Evolutionary conservation across 805 yeast species (phyloP).

Genomic region (Cephaloascus albidus): DNA sequence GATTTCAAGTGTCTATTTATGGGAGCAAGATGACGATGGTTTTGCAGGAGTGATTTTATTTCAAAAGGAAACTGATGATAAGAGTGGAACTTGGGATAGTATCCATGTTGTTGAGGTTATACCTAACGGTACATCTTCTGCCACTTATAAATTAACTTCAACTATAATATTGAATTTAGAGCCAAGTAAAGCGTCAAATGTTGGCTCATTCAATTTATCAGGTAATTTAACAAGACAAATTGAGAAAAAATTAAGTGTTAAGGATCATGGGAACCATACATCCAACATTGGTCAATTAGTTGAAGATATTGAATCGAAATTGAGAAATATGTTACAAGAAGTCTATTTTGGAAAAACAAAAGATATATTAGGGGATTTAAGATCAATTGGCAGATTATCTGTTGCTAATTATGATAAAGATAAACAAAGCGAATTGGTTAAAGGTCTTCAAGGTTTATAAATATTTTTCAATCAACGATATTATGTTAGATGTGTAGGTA

Average conservation of each 20-base stretch:
- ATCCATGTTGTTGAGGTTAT: slow-evolving; percentile 83
- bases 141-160: slow-evolving; percentile 68
- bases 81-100: slow-evolving; percentile 75
- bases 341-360: slow-evolving; percentile 93
- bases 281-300: slow-evolving; percentile 78
- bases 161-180: slow-evolving; percentile 76
- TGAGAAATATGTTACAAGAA: slow-evolving; percentile 82
- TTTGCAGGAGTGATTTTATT: slow-evolving; percentile 90
- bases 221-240: slow-evolving; percentile 86
- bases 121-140: slow-evolving; percentile 25
- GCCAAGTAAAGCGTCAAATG: slow-evolving; percentile 11
- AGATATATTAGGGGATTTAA: slow-evolving; percentile 70
- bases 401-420: slow-evolving; percentile 23
- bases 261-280: slow-evolving; percentile 58
- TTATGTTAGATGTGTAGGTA: too few relatives aligned
- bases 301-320: slow-evolving; percentile 81
- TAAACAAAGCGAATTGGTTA: slow-evolving; percentile 31
- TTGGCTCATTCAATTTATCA: slow-evolving; percentile 40
- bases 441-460: slow-evolving; percentile 18
- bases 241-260: slow-evolving; percentile 40
- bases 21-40: slow-evolving; percentile 77
- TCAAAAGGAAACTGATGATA: slow-evolving; percentile 54
- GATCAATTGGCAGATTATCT: slow-evolving; percentile 30
- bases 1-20: slow-evolving; percentile 74
- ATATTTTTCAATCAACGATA: too few relatives aligned